Percentiles rank a stretch among this genome's conserved stretches.
Conservation (phyloP, 1,284 basidiomycete species). For the Fistulinella staudtii region DNA sequence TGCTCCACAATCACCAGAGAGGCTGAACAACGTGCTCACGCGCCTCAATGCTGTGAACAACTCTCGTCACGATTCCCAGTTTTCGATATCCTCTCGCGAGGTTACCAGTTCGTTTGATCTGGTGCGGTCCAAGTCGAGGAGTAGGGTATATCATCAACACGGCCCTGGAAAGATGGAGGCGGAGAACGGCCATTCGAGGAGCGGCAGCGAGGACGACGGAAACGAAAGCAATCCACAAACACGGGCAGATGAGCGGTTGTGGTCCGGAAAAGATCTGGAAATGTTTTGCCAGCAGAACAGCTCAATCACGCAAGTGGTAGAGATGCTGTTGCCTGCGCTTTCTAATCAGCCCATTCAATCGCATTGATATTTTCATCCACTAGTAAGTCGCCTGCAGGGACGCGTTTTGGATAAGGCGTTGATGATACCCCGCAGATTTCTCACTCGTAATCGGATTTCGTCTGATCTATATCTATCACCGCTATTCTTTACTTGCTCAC, state of each 20-base stretch:
- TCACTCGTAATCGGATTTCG: constrained; percentile 21
- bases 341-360: constrained; percentile 32
- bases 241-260: constrained; percentile 45
- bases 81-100: constrained; percentile 21
- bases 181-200: constrained; percentile 40
- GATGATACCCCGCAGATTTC: constrained; percentile 11
- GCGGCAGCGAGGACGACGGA: constrained; percentile 36
- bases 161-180: constrained; percentile 58
- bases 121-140: constrained; percentile 65
- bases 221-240: constrained; percentile 27
- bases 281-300: constrained; percentile 71
- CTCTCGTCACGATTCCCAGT: constrained; percentile 26
- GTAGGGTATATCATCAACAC: constrained; percentile 58
- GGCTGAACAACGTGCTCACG: constrained; percentile 26
- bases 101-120: constrained; percentile 36
- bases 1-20: constrained; percentile 19
- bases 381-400: constrained; percentile 19
- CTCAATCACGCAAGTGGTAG: constrained; percentile 56
- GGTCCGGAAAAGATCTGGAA: constrained; percentile 66
- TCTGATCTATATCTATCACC: constrained; percentile 27
- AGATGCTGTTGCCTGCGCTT: constrained; percentile 46
- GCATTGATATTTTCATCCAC: constrained; percentile 15
- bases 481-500: constrained; percentile 24
- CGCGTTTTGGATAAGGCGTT: constrained; percentile 3
- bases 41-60: constrained; percentile 20